Conservation (phyloP, 305 asterid species). For the Solanum chacoense region DNA sequence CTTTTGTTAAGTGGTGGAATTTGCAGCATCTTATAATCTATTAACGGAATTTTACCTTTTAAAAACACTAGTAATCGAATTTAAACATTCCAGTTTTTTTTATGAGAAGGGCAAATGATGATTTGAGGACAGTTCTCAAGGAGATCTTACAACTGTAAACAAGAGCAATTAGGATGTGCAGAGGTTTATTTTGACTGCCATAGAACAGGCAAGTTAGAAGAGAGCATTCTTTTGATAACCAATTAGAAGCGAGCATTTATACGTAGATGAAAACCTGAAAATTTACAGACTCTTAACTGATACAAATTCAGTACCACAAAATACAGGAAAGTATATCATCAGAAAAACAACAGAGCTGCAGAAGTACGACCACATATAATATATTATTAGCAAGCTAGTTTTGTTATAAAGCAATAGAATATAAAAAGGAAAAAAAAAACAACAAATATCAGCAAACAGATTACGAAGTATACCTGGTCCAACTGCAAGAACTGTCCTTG, state of each 20-base stretch:
- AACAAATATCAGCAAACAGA: not conserved
- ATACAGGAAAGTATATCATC: not conserved
- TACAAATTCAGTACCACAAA: not conserved
- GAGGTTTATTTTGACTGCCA: not conserved
- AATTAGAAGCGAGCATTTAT: not conserved
- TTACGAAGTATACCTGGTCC: slow-evolving; percentile 69
- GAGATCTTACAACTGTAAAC: not conserved
- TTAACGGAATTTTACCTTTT: not conserved
- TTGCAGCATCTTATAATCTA: not conserved
- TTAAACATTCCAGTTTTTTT: not conserved
- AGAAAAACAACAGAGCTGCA: not conserved
- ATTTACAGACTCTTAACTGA: not conserved
- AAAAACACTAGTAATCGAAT: not conserved
- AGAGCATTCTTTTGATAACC: not conserved
- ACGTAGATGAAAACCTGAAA: not conserved
- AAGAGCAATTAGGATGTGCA: not conserved
- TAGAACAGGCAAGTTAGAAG: not conserved
- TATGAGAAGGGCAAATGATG: not conserved
- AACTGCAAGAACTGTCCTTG: slow-evolving; percentile 83
- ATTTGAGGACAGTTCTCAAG: not conserved
- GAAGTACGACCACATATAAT: not conserved
- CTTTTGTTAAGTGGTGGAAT: not conserved
- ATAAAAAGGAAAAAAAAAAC: not conserved
- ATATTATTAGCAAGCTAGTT: not conserved
- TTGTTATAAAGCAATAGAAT: not conserved